Evolutionary conservation across 306 rosid species (phyloP).

Genomic region (Inga leiocalycina): DNA sequence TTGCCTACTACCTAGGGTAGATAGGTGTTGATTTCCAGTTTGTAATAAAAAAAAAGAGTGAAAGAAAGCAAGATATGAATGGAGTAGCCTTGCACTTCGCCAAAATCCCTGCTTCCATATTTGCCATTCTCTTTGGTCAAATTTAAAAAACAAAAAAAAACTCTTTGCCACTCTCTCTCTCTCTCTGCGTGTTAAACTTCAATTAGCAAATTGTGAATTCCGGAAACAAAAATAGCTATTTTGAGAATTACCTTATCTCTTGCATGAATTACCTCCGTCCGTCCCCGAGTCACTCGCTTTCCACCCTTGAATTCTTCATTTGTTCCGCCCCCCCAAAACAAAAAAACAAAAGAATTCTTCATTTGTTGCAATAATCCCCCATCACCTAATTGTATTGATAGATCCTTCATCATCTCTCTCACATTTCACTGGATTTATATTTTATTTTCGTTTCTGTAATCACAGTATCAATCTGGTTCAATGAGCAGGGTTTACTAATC

Average conservation of each 20-base stretch:
- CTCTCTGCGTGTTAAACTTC: background rate
- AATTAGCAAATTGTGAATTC: slow-evolving; percentile 26
- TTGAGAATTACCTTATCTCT: slow-evolving; percentile 38
- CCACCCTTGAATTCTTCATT: slow-evolving; percentile 29
- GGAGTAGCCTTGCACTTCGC: slow-evolving; percentile 42
- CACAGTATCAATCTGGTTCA: background rate
- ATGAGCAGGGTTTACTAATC: background rate
- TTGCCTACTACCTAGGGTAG: too few species aligned
- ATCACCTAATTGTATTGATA: background rate
- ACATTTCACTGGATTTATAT: background rate
- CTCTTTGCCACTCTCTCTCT: background rate
- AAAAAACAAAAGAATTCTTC: background rate
- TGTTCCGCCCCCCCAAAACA: background rate
- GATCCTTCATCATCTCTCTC: background rate
- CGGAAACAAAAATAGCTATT: slow-evolving; percentile 27
- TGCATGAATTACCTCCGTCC: slow-evolving; percentile 30
- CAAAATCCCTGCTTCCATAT: background rate
- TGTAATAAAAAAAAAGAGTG: too few species aligned
- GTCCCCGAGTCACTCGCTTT: slow-evolving; percentile 21
- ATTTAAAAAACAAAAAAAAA: background rate
- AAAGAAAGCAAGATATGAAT: slow-evolving; percentile 20
- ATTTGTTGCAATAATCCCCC: background rate
- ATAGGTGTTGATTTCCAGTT: too few species aligned
- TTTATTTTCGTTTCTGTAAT: background rate
- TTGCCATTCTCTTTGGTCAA: background rate